Conservation (phyloP, 805 yeast species). For the Isabelozyma pseudorhagii region DNA sequence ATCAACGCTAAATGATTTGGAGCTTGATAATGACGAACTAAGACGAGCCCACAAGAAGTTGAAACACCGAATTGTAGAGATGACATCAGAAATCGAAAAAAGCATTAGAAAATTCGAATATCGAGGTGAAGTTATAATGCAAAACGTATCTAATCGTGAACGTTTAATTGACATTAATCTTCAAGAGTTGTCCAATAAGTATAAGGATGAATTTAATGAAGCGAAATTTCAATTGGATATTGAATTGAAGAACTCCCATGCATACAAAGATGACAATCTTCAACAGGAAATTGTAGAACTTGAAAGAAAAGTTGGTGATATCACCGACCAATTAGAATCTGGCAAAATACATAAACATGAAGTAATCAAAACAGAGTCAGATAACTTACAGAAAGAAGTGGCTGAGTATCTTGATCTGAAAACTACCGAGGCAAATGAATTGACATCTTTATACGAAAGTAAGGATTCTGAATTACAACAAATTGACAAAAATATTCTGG, state of each 20-base stretch:
- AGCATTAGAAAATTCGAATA: conserved; percentile 16
- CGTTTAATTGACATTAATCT: conserved; percentile 23
- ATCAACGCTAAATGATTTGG: conserved; percentile 14
- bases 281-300: conserved; percentile 14
- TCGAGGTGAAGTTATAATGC: conserved; percentile 23
- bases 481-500: conserved; percentile 4
- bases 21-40: conserved; percentile 15
- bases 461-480: conserved; percentile 19
- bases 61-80: neutral
- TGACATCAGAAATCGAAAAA: neutral
- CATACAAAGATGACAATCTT: conserved; percentile 18
- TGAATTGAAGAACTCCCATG: conserved; percentile 25
- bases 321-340: conserved; percentile 8
- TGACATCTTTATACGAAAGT: conserved; percentile 19
- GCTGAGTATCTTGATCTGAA: conserved; percentile 12
- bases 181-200: conserved; percentile 24
- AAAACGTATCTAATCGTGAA: conserved; percentile 27
- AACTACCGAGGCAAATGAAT: conserved; percentile 22
- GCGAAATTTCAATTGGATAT: conserved; percentile 30
- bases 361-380: conserved; percentile 10
- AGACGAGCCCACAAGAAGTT: conserved; percentile 10
- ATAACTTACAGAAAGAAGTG: conserved; percentile 12
- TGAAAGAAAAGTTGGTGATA: conserved; percentile 5
- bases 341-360: conserved; percentile 6
- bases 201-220: conserved; percentile 25